A percentile compares a stretch with the other conserved stretches of the same genome.
Evolutionary conservation across 192 early-diverging fungal genomes (phyloP).

Genomic region (Coemansia sp.): DNA sequence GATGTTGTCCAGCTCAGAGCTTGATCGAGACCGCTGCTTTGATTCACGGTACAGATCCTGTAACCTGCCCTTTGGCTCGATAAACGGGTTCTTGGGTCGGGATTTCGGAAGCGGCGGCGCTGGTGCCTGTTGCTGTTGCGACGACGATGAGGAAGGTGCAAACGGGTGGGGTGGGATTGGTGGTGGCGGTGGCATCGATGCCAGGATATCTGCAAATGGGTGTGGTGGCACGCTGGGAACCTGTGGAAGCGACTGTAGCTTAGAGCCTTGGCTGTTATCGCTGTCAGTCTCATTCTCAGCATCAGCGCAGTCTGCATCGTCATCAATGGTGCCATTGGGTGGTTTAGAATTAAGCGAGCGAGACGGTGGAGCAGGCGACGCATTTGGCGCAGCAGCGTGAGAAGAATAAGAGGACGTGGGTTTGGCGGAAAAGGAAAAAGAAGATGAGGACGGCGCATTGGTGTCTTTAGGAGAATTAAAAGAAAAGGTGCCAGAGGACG

Average conservation of each 20-base stretch:
- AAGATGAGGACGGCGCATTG: background rate
- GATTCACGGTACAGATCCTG: slow-evolving; percentile 42
- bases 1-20: slow-evolving; percentile 50
- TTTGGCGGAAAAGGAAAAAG: background rate
- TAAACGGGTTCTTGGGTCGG: slow-evolving; percentile 11
- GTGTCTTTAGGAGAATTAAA: background rate
- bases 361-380: background rate
- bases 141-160: background rate
- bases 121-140: background rate
- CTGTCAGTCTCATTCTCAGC: background rate
- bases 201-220: background rate
- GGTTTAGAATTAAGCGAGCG: background rate
- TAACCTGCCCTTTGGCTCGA: slow-evolving; percentile 34
- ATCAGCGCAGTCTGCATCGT: background rate
- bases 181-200: slow-evolving; percentile 9
- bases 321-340: background rate
- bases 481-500: background rate
- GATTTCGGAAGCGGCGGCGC: slow-evolving; percentile 11
- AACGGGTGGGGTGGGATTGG: slow-evolving; percentile 9
- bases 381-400: background rate
- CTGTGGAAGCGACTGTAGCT: slow-evolving; percentile 2
- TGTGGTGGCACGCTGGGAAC: slow-evolving; percentile 1
- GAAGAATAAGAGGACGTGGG: background rate
- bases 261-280: background rate
- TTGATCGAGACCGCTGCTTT: slow-evolving; percentile 48